Evolutionary conservation across 1,284 basidiomycete genomes (phyloP).

Genomic region (Tilletiopsis washingtonensis): DNA sequence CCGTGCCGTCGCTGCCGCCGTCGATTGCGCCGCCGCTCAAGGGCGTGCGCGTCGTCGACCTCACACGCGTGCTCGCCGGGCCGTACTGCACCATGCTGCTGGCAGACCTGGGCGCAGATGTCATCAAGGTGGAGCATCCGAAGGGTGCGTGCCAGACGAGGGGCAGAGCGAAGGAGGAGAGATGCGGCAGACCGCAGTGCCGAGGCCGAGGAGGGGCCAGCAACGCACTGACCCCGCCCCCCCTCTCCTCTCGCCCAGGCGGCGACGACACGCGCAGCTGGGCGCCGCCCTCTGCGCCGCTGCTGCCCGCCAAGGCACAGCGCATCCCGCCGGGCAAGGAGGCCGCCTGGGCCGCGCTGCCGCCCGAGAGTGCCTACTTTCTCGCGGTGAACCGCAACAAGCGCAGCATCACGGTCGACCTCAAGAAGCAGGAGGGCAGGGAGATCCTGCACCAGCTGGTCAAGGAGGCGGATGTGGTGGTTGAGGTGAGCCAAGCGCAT

Average conservation of each 20-base stretch:
- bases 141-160: slow-evolving; percentile 1
- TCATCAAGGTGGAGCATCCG: slow-evolving; percentile 59
- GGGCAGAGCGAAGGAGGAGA: too few species aligned
- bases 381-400: slow-evolving; percentile 83
- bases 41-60: slow-evolving; percentile 72
- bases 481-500: slow-evolving; percentile 15
- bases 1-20: too few species aligned
- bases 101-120: slow-evolving; percentile 77
- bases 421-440: slow-evolving; percentile 71
- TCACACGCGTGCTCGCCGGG: slow-evolving; percentile 80
- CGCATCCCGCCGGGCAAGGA: slow-evolving; percentile 49
- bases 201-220: background rate
- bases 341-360: slow-evolving; percentile 56
- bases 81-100: slow-evolving; percentile 72
- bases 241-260: slow-evolving; percentile 51
- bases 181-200: too few species aligned
- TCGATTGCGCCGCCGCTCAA: slow-evolving; percentile 59
- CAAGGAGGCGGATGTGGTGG: slow-evolving; percentile 69
- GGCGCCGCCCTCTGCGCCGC: slow-evolving; percentile 26
- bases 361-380: slow-evolving; percentile 88
- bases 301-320: background rate
- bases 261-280: slow-evolving; percentile 78
- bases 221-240: background rate
- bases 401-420: slow-evolving; percentile 71
- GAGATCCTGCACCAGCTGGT: slow-evolving; percentile 69